A percentile compares a stretch with the other conserved stretches of the same genome.
These are phyloP conservation scores for Phytophthora pluvialis DNA, from an alignment of 352 stramenopile genomes.

Conservation along the genomic window DNA sequence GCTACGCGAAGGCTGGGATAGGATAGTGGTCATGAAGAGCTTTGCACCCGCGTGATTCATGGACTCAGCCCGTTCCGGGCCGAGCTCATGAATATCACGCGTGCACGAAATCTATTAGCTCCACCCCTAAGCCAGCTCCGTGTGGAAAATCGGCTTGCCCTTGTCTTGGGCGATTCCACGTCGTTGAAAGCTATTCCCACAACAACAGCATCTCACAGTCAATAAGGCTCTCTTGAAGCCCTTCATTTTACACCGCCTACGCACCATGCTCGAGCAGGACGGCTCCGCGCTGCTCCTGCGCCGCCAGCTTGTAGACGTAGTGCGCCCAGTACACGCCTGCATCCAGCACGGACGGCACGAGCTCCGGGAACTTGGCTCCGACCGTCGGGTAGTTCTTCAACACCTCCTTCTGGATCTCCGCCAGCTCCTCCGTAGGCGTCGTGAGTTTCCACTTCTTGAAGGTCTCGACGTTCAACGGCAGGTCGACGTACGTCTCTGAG, in stretches of 20 bases:
- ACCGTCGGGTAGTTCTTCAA: slow-evolving; percentile 72
- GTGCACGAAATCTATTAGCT: no score
- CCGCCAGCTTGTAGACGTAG: slow-evolving; percentile 80
- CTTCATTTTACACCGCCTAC: slow-evolving; percentile 4
- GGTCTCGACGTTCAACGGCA: slow-evolving; percentile 60
- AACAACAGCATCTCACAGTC: no score
- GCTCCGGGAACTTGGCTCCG: slow-evolving; percentile 55
- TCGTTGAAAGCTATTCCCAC: no score
- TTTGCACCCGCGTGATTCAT: no score
- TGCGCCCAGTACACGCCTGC: slow-evolving; percentile 67
- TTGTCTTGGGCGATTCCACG: no score
- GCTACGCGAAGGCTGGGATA: no score
- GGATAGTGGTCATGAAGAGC: no score
- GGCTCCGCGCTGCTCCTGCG: slow-evolving; percentile 69
- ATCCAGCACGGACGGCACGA: slow-evolving; percentile 61
- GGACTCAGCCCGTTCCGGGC: no score
- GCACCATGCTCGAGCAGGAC: slow-evolving; percentile 69
- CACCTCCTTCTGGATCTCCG: slow-evolving; percentile 57
- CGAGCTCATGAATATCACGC: no score
- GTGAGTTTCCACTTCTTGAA: slow-evolving; percentile 68
- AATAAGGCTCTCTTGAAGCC: no score
- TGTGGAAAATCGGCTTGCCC: no score
- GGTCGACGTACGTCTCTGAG: slow-evolving; percentile 65
- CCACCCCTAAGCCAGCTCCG: no score
- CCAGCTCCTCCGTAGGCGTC: slow-evolving; percentile 43